Evolutionary conservation across 495 filamentous ascomycete species (phyloP).

Genomic region (Lindgomyces ingoldianus): DNA sequence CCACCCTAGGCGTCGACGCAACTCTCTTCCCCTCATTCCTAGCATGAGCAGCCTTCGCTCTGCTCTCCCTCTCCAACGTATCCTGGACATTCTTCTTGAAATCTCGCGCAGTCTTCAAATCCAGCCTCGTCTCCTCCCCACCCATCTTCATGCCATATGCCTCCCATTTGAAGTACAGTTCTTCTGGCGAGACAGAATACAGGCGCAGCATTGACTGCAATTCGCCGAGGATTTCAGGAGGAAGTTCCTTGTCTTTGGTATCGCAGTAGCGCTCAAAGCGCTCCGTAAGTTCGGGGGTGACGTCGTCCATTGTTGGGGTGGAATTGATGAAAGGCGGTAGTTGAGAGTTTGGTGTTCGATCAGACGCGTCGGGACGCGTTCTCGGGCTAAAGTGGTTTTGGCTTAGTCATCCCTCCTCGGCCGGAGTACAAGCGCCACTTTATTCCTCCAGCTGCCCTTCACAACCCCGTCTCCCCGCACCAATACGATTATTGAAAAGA

Average conservation of each 20-base stretch:
- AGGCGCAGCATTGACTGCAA: constrained; percentile 81
- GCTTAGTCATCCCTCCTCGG: no score
- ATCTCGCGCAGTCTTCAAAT: constrained; percentile 64
- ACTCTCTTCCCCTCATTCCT: constrained; percentile 64
- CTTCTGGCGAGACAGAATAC: constrained; percentile 72
- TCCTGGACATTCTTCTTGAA: constrained; percentile 90
- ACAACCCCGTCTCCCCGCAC: no score
- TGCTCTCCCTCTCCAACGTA: constrained; percentile 69
- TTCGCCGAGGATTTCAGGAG: constrained; percentile 73
- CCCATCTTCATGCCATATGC: constrained; percentile 93
- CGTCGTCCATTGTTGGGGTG: constrained; percentile 34
- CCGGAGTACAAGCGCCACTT: no score
- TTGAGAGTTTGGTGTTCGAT: background rate
- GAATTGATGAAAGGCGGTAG: constrained; percentile 17
- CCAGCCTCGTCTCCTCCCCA: constrained; percentile 67
- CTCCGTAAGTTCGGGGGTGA: constrained; percentile 34
- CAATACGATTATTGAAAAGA: no score
- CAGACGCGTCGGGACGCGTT: constrained; percentile 40
- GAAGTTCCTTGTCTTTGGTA: constrained; percentile 52
- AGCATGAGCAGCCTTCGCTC: constrained; percentile 57
- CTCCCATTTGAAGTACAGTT: constrained; percentile 97
- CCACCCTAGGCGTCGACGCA: constrained; percentile 65
- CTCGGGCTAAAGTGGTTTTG: no score
- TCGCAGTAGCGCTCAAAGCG: constrained; percentile 34
- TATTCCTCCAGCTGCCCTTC: no score